These are phyloP conservation scores for Bidens hawaiensis DNA, from an alignment of 140 eudicot species.

Conservation along the genomic window DNA sequence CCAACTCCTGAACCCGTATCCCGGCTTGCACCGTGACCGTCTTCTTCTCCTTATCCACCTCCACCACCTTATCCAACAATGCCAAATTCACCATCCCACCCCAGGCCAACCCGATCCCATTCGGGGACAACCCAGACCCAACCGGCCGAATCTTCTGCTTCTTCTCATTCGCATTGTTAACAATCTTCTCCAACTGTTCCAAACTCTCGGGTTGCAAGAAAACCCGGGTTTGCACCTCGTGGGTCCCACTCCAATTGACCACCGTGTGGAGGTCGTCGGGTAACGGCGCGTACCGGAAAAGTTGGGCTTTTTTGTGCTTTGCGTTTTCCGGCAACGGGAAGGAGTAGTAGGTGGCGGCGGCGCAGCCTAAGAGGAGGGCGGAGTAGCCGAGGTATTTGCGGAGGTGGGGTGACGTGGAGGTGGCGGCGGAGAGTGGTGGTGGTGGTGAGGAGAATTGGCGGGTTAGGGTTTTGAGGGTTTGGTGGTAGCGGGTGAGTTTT, in stretches of 20 bases:
- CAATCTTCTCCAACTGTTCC: conserved; percentile 42
- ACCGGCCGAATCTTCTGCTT: conserved; percentile 80
- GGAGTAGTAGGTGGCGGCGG: conserved; percentile 87
- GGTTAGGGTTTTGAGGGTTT: conserved; percentile 14
- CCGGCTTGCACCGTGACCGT: conserved; percentile 86
- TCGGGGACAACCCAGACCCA: conserved; percentile 86
- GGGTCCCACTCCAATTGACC: conserved; percentile 96
- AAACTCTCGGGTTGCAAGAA: conserved; percentile 65
- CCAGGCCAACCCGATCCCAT: conserved; percentile 87
- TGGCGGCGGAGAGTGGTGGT: conserved; percentile 41
- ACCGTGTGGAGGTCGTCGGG: conserved; percentile 91
- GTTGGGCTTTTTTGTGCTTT: conserved; percentile 87
- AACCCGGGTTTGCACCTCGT: conserved; percentile 83
- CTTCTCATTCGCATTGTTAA: conserved; percentile 44
- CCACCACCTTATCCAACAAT: conserved; percentile 80
- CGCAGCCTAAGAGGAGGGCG: conserved; percentile 65
- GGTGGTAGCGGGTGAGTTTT: conserved; percentile 44
- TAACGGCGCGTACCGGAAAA: conserved; percentile 87
- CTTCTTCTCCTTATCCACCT: conserved; percentile 79
- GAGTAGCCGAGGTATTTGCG: conserved; percentile 83
- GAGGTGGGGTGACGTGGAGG: conserved; percentile 44
- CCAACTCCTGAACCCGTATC: conserved; percentile 80
- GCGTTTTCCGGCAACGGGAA: conserved; percentile 89
- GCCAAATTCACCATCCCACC: conserved; percentile 92
- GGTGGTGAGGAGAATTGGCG: conserved; percentile 45